Conservation (phyloP, 768 basidiomycete species). For the Lactarius akahatsu region DNA sequence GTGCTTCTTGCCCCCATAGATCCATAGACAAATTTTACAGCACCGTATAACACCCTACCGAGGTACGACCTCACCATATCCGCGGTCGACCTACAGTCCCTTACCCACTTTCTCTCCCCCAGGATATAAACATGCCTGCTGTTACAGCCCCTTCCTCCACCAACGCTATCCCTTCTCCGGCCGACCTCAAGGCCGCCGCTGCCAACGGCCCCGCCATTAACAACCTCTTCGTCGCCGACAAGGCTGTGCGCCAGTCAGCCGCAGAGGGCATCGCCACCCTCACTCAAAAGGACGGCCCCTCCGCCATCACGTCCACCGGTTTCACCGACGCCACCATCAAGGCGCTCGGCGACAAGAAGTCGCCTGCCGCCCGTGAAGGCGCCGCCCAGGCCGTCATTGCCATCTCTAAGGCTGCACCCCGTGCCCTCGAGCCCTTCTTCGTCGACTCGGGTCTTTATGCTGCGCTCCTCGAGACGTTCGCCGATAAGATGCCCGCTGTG, state of each 20-base stretch:
- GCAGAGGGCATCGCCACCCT: conserved; percentile 66
- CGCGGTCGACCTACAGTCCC: neutral
- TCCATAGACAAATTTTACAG: conserved; percentile 33
- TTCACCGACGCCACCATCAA: conserved; percentile 75
- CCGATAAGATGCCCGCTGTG: conserved; percentile 91
- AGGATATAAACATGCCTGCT: conserved; percentile 78
- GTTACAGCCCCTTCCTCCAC: conserved; percentile 62
- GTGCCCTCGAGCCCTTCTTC: conserved; percentile 86
- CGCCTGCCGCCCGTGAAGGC: conserved; percentile 85
- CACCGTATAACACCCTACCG: conserved; percentile 39
- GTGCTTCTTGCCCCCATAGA: conserved; percentile 40
- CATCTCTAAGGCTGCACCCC: conserved; percentile 59
- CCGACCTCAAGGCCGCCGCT: conserved; percentile 63
- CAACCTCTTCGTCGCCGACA: conserved; percentile 82
- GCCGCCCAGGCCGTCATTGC: conserved; percentile 70
- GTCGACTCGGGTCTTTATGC: conserved; percentile 83
- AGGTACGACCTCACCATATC: conserved; percentile 38
- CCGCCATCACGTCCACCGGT: conserved; percentile 65
- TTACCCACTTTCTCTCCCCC: neutral
- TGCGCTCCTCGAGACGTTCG: conserved; percentile 86
- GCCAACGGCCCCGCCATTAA: conserved; percentile 50
- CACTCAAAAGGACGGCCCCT: conserved; percentile 82
- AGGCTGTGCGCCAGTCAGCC: conserved; percentile 72
- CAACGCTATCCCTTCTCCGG: conserved; percentile 59
- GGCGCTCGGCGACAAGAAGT: conserved; percentile 95